Evolutionary conservation across 2,329 filamentous ascomycete genomes (phyloP).

Genomic region (Diplocarpon mali): DNA sequence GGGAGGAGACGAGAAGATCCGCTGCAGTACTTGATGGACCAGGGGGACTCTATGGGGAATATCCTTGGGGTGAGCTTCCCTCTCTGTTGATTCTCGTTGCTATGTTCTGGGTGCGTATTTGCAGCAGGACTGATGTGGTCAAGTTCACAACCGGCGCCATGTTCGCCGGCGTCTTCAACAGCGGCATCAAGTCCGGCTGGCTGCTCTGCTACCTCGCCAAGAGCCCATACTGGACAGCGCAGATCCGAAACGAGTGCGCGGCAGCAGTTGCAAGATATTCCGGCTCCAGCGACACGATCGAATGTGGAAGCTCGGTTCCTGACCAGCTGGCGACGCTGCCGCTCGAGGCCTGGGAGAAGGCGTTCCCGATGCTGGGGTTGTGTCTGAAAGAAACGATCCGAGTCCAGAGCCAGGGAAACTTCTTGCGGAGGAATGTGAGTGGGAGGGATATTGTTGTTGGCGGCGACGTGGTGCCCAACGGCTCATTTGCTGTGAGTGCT

Average conservation of each 20-base stretch:
- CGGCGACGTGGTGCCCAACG: conserved; percentile 38
- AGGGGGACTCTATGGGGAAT: conserved; percentile 33
- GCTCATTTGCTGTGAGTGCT: conserved; percentile 32
- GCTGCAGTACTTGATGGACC: conserved; percentile 42
- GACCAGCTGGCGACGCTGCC: conserved; percentile 32
- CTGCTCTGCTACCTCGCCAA: conserved; percentile 39
- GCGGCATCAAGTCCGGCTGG: conserved; percentile 43
- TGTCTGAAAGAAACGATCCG: conserved; percentile 44
- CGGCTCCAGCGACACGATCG: no score
- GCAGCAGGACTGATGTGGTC: neutral
- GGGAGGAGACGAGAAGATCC: conserved; percentile 37
- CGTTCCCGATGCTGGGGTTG: conserved; percentile 41
- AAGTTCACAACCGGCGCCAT: conserved; percentile 42
- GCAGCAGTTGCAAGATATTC: conserved; percentile 30
- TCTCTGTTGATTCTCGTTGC: neutral
- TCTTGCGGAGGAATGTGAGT: conserved; percentile 41
- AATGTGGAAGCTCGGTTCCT: conserved; percentile 22
- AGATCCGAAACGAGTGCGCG: conserved; percentile 37
- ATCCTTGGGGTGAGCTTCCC: conserved; percentile 30
- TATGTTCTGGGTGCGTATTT: conserved; percentile 1
- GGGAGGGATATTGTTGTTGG: conserved; percentile 35
- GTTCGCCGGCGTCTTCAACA: conserved; percentile 47
- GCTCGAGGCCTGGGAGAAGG: conserved; percentile 42
- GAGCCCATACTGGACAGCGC: conserved; percentile 35
- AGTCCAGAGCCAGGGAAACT: conserved; percentile 35